Base-by-base conservation (phyloP, 2,329 filamentous ascomycete species). In the Thielaviopsis cerberus region DNA sequence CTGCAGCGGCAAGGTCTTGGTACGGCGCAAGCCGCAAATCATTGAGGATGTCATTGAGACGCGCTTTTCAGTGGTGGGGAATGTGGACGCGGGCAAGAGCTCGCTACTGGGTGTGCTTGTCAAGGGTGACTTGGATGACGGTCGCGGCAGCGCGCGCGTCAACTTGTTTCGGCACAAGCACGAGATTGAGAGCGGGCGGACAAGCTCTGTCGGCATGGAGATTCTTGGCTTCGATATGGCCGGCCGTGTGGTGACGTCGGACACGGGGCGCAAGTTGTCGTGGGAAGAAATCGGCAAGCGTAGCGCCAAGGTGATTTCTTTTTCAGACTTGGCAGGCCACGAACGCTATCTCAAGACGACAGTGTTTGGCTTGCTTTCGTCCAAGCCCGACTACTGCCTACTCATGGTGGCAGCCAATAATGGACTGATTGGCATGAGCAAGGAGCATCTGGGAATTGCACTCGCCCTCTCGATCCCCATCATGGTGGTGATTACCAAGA, bases 351-450 rank as follows among this genome's bases (percentile, higher is more conserved):
- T 98, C 54, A 82, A 92, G 34, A 98, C 92, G 1, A 98, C 92
- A 0, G 91, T 98, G 25, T 98, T 98, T 67, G 92, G 92, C 1
- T 77, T 98, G 64, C 74, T 98, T 24, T 94, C 88, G 58, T 94
- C 88, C 70, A 94, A 89, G 73, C 92, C 92, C 0, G 95, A 97
- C 67, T 98, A 97, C 73, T 97, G 92, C 68, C 73, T 98, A 26
- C 80, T 98, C 53, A 98, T 98, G 92, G 92, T 98, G 0, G 92
- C 92, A 13, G 92, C 92, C 20, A 98, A 98, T 66, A 97, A 98
- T 67, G 92, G 92, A 3, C 75, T 98, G 52, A 87, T 97, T 53
- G 92, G 92, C 22, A 98, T 97, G 92, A 94, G 88, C 71, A 94
- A 94, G 76, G 92, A 98, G 73, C 92, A 98, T 69, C 74, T 98